A percentile compares a stretch with the other conserved stretches of the same genome.
These are phyloP conservation scores for Candida hungchunana DNA, from an alignment of 805 yeast species.

Conservation along the genomic window DNA sequence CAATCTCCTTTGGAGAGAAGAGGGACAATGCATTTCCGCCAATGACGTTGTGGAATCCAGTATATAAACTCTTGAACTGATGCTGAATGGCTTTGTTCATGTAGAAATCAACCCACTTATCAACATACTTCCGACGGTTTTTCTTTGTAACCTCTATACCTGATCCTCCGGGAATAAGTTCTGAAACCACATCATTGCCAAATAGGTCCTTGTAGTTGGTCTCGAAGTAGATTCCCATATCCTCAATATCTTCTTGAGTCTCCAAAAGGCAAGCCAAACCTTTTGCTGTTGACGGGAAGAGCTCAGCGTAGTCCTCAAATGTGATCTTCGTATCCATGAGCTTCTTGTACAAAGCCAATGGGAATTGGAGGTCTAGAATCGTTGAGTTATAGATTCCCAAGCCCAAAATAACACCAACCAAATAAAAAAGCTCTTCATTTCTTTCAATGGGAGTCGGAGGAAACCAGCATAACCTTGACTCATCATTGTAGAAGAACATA, in stretches of 20 bases:
- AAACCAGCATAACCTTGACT: slow-evolving; percentile 77
- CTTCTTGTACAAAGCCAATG: slow-evolving; percentile 72
- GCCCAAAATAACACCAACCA: slow-evolving; percentile 84
- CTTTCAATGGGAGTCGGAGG: slow-evolving; percentile 40
- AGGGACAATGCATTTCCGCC: slow-evolving; percentile 78
- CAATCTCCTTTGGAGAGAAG: slow-evolving; percentile 79
- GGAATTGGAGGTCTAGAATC: slow-evolving; percentile 75
- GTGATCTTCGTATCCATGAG: slow-evolving; percentile 51
- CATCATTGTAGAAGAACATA: slow-evolving; percentile 61
- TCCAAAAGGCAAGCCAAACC: slow-evolving; percentile 46
- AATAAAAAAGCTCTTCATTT: slow-evolving; percentile 54
- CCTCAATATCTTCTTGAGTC: slow-evolving; percentile 41
- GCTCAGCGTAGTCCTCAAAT: slow-evolving; percentile 59
- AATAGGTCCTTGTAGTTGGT: slow-evolving; percentile 45
- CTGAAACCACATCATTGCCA: slow-evolving; percentile 40
- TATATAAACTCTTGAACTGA: slow-evolving; percentile 55
- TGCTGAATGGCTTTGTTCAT: slow-evolving; percentile 48
- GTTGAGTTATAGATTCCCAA: slow-evolving; percentile 89
- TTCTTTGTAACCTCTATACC: slow-evolving; percentile 48
- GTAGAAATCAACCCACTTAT: slow-evolving; percentile 56
- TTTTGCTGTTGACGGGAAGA: slow-evolving; percentile 64
- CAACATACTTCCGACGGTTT: slow-evolving; percentile 59
- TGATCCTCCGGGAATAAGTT: slow-evolving; percentile 58
- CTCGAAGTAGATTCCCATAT: slow-evolving; percentile 59
- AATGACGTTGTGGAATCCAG: slow-evolving; percentile 72